Conservation (phyloP, 2,329 filamentous ascomycete genomes). For the Botrytis sinoallii region DNA sequence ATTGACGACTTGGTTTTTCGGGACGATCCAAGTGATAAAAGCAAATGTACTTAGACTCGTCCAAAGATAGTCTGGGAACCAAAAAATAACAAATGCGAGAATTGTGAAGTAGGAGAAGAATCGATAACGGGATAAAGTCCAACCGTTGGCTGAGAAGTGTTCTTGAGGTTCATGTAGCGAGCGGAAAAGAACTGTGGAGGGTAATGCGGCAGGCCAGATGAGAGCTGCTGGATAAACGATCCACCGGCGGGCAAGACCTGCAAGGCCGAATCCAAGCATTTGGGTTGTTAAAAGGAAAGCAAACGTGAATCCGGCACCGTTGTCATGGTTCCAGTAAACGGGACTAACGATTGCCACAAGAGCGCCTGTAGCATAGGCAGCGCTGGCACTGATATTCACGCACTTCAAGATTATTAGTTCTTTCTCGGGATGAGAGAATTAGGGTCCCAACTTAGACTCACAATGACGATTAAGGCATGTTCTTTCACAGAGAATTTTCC, state of each 20-base stretch:
- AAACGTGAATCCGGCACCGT: conserved; percentile 49
- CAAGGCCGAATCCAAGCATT: conserved; percentile 55
- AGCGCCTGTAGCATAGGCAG: conserved; percentile 50
- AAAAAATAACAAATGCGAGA: conserved; percentile 51
- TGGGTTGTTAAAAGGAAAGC: conserved; percentile 50
- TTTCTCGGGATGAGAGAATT: too few species aligned
- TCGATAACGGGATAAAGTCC: conserved; percentile 45
- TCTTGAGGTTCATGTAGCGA: conserved; percentile 43
- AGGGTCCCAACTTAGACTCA: not conserved
- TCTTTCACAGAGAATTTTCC: conserved; percentile 65
- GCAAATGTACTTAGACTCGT: conserved; percentile 46
- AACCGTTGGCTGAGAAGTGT: conserved; percentile 40
- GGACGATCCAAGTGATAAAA: conserved; percentile 54
- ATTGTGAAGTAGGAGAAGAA: conserved; percentile 46
- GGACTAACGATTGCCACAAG: conserved; percentile 50
- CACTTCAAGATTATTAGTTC: conserved; percentile 50
- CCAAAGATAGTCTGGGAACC: conserved; percentile 51
- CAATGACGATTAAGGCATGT: conserved; percentile 61
- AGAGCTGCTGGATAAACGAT: conserved; percentile 51
- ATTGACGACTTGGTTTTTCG: conserved; percentile 41
- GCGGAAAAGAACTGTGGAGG: conserved; percentile 47
- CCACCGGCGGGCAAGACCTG: conserved; percentile 49
- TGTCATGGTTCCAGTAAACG: conserved; percentile 48
- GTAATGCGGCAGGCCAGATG: conserved; percentile 50
- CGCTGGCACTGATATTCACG: conserved; percentile 30